Base-by-base conservation (phyloP, 2,329 filamentous ascomycete species). In the Aspergillus vadensis region DNA sequence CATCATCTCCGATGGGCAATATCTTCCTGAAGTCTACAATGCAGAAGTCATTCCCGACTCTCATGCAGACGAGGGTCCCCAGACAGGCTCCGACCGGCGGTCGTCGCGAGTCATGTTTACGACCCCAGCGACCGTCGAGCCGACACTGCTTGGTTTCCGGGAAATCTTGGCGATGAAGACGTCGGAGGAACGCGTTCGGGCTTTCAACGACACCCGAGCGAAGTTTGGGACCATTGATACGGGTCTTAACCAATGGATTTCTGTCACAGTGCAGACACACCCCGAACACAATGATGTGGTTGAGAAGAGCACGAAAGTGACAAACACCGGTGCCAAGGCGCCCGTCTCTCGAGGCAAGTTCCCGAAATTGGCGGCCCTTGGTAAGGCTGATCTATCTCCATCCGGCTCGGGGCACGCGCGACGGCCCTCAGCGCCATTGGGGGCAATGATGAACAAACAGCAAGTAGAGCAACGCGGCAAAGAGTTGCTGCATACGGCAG, bases 381-480 rank as follows among this genome's bases (percentile, higher is more conserved):
- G 72, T 63, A 67, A 66, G 30, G 67, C 67, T 25, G 74, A 77
- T 21, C 67, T 67, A 10, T 65, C 71, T 39, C 73, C 76, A 15
- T 69, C 71, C 12, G 70, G 74, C 25, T 67, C 70, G 36, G 71
- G 71, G 27, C 73, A 77, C 62, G 66, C 65, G 1, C 61, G 74
- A 61, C 72, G 74, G n/a, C 66, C 74, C 3, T 79, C 78, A 19
- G 72, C 67, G 32, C 73, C 72, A 21, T 69, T 78, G 25, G 72
- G 74, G 49, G 70, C 72, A 23, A 76, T 76, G 63, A 77, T 79
- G 59, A 85, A 85, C 52, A 78, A 84, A 62, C 81, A 85, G 65
- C 86, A 90, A 70, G 86, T 93, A 74, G 90, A 91, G 68, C 85
- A 88, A 41, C 94, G 93, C 80, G 88, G 93, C 74, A 97, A 97